Percentiles rank a stretch among this genome's conserved stretches.
phyloP scores from a whole-genome alignment of 2,329 filamentous ascomycete species.

The Thelonectria discophora region DNA sequence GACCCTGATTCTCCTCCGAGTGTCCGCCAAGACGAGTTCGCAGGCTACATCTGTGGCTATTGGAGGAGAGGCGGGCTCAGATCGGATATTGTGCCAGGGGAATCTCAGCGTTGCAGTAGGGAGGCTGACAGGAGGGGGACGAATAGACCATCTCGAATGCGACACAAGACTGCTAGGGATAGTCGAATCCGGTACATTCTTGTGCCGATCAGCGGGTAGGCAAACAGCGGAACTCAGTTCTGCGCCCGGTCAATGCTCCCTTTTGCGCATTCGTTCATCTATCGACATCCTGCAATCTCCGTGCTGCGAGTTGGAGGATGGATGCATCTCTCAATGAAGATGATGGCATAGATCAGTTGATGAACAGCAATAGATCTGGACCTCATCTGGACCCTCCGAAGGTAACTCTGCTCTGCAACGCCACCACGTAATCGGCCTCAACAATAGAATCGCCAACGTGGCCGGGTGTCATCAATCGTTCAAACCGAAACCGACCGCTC shows the following conservation, averaged over 20 bases:
- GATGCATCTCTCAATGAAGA: not conserved
- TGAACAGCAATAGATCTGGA: no score
- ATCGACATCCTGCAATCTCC: conserved; percentile 11
- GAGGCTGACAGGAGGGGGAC: not conserved
- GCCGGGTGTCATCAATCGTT: no score
- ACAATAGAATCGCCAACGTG: no score
- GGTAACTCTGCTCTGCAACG: no score
- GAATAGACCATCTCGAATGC: not conserved
- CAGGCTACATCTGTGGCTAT: not conserved
- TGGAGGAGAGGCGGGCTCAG: not conserved
- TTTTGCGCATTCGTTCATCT: not conserved
- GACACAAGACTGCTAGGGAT: not conserved
- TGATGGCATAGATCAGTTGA: no score
- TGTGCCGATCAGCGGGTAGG: conserved; percentile 3
- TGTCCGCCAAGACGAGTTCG: not conserved
- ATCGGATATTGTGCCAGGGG: not conserved
- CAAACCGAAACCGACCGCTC: not conserved
- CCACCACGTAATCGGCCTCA: no score
- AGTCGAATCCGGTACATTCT: not conserved
- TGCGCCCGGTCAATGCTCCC: conserved; percentile 4
- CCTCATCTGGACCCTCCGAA: no score
- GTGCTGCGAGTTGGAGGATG: not conserved
- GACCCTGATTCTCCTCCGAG: not conserved
- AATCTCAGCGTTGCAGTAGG: not conserved
- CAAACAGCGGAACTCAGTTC: not conserved